A percentile compares a stretch with the other conserved stretches of the same genome.
Conservation (phyloP, 768 basidiomycete species). For the Lepiota venenata region DNA sequence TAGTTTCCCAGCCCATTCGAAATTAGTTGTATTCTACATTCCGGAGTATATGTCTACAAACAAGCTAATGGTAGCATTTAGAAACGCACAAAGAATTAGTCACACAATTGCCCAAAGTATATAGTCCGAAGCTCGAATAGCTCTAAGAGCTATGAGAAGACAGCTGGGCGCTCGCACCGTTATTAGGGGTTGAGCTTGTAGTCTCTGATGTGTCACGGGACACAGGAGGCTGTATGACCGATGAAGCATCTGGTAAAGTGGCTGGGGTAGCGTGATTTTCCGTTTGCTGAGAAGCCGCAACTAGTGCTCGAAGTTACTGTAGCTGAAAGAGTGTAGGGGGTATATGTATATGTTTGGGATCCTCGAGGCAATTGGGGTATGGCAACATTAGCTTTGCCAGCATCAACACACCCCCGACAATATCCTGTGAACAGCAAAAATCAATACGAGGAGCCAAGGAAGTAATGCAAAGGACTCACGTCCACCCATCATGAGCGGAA, state of each 20-base stretch:
- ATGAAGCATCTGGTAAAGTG: not conserved
- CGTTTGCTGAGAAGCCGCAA: not conserved
- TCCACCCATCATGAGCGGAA: conserved; percentile 74
- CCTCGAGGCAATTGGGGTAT: conserved; percentile 10
- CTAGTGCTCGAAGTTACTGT: not conserved
- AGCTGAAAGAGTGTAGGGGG: not conserved
- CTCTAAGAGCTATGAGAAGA: not conserved
- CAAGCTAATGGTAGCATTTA: too few relatives aligned
- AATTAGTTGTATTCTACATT: too few relatives aligned
- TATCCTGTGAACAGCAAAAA: conserved; percentile 40
- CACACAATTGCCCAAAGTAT: too few relatives aligned
- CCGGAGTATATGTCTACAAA: too few relatives aligned
- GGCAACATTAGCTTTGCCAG: conserved; percentile 36
- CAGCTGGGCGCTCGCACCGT: too few relatives aligned
- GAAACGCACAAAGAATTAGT: too few relatives aligned
- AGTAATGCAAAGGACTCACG: conserved; percentile 41
- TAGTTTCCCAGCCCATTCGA: not conserved
- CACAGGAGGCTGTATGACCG: not conserved
- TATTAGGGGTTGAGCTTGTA: not conserved
- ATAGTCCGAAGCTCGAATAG: not conserved
- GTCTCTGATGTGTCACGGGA: not conserved
- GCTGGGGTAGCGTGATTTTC: conserved; percentile 12
- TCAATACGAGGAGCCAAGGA: not conserved
- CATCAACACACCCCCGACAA: conserved; percentile 65
- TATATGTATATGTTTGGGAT: not conserved